These are phyloP conservation scores for Naegleria lovaniensis DNA, from an alignment of 208 protist species.

Conservation along the genomic window DNA sequence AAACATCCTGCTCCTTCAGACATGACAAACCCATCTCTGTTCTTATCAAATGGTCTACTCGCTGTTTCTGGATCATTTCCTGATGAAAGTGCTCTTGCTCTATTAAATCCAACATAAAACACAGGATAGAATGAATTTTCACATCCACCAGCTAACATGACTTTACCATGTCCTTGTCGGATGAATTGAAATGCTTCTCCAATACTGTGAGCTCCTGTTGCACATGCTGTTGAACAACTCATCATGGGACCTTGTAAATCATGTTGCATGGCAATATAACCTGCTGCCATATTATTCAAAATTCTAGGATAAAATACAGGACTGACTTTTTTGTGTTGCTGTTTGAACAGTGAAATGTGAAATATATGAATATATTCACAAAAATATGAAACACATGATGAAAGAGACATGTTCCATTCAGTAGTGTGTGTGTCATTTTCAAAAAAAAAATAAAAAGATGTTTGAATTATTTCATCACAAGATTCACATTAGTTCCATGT, in stretches of 20 bases:
- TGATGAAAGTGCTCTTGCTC: conserved; percentile 79
- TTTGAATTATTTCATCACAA: too few relatives aligned
- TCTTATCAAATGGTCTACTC: conserved; percentile 85
- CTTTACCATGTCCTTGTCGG: conserved; percentile 63
- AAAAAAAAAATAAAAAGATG: too few relatives aligned
- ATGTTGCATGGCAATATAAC: conserved; percentile 75
- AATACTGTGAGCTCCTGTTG: conserved; percentile 92
- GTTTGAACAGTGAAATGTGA: too few relatives aligned
- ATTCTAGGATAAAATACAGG: conserved; percentile 91
- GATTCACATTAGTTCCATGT: too few relatives aligned
- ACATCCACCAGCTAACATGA: conserved; percentile 80
- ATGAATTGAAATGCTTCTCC: conserved; percentile 83
- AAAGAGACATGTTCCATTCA: neutral
- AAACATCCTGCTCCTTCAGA: conserved; percentile 89
- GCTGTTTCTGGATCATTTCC: conserved; percentile 72
- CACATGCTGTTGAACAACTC: conserved; percentile 86
- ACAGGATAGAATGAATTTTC: conserved; percentile 85
- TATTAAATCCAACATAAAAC: conserved; percentile 81
- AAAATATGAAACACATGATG: too few relatives aligned
- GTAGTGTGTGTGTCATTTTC: neutral
- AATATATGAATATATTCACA: too few relatives aligned
- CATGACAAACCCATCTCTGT: conserved; percentile 89
- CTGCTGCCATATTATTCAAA: conserved; percentile 91
- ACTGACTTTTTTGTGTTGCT: conserved; percentile 48
- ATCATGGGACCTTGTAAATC: conserved; percentile 78